Evolutionary conservation across 2,329 filamentous ascomycete species (phyloP).

Genomic region (Alternaria dauci): DNA sequence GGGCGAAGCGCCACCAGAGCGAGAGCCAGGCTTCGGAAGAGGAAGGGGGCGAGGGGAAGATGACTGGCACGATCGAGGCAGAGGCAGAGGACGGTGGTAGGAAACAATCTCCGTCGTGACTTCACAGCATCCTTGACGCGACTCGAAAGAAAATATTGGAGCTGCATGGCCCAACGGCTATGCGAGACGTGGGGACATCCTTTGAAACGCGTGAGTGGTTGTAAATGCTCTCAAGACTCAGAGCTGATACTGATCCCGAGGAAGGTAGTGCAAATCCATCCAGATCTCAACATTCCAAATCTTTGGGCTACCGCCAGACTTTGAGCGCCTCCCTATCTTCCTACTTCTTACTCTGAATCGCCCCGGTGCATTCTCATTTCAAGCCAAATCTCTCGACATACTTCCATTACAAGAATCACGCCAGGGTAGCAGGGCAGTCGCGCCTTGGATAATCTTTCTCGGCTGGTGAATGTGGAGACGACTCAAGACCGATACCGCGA

Average conservation of each 20-base stretch:
- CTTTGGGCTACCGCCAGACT: not conserved
- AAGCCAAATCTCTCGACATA: not conserved
- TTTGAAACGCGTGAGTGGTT: not conserved
- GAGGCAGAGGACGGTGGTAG: slow-evolving; percentile 46
- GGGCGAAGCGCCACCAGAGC: slow-evolving; percentile 68
- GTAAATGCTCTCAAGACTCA: not conserved
- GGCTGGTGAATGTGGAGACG: not conserved
- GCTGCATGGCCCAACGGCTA: not conserved
- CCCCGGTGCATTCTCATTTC: not conserved
- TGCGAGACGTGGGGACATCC: not conserved
- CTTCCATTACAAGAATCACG: not conserved
- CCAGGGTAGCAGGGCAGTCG: not conserved
- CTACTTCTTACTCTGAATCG: not conserved
- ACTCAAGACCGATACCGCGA: not conserved
- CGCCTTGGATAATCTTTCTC: not conserved
- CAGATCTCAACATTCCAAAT: not conserved
- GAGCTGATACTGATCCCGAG: not conserved
- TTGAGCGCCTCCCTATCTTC: not conserved
- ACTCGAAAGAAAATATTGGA: not conserved
- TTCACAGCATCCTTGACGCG: not conserved
- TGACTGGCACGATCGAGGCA: slow-evolving; percentile 45
- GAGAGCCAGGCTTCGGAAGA: slow-evolving; percentile 42
- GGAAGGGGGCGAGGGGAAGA: slow-evolving; percentile 49
- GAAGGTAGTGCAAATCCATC: not conserved
- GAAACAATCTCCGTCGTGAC: not conserved